Evolutionary conservation across 345 rosid species (phyloP).

Genomic region (Iberis pinnata): DNA sequence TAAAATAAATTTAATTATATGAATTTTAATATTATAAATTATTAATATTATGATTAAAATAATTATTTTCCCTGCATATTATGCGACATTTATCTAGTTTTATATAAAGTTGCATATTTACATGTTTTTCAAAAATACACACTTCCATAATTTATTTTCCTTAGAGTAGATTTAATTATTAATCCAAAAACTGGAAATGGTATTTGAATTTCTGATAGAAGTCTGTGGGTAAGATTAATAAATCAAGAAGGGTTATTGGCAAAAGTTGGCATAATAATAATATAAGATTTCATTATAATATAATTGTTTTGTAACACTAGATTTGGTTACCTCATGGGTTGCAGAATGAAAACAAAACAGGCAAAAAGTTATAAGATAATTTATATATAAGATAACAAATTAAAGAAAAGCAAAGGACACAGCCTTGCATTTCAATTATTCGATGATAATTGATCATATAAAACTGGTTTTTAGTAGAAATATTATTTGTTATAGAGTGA

Average conservation of each 20-base stretch:
- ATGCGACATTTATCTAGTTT: too few relatives aligned
- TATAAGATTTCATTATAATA: not conserved
- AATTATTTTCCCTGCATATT: too few relatives aligned
- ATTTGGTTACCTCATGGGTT: slow-evolving; percentile 29
- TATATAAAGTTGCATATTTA: too few relatives aligned
- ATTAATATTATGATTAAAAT: too few relatives aligned
- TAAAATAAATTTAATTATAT: too few relatives aligned
- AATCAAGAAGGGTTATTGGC: not conserved
- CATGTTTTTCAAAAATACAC: too few relatives aligned
- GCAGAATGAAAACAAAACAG: slow-evolving; percentile 28
- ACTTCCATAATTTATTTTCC: too few relatives aligned
- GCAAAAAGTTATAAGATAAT: slow-evolving; percentile 22
- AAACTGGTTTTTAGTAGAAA: slow-evolving; percentile 22
- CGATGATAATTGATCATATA: slow-evolving; percentile 17
- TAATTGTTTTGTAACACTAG: slow-evolving; percentile 18
- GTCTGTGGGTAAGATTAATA: slow-evolving; percentile 14
- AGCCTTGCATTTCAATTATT: slow-evolving; percentile 34
- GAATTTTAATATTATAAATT: too few relatives aligned
- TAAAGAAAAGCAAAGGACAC: slow-evolving; percentile 22
- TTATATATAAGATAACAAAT: not conserved
- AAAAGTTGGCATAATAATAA: not conserved
- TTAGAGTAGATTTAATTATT: not conserved
- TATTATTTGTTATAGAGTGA: slow-evolving; percentile 21
- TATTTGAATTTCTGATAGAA: not conserved
- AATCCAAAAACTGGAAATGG: slow-evolving; percentile 7